Conservation (phyloP, 2,329 filamentous ascomycete genomes). For the Aspergillus tamarii region DNA sequence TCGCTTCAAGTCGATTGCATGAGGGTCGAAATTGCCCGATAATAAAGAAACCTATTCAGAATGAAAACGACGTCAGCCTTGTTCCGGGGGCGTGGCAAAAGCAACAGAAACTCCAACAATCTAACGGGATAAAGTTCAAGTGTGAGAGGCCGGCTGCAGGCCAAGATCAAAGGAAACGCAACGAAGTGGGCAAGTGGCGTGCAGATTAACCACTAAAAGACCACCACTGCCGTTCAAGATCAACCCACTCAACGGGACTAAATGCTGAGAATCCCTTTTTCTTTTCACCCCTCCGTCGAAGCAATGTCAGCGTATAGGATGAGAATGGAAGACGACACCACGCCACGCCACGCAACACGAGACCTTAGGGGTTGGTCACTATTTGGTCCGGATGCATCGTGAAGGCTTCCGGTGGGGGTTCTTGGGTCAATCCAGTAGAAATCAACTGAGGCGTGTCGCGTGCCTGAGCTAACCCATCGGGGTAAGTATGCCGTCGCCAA, state of each 20-base stretch:
- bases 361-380: slow-evolving; percentile 6
- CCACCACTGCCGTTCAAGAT: slow-evolving; percentile 1
- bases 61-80: slow-evolving; percentile 3
- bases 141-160: background rate
- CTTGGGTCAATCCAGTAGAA: slow-evolving; percentile 7
- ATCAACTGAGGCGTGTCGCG: slow-evolving; percentile 7
- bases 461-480: slow-evolving; percentile 16
- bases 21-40: background rate
- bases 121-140: slow-evolving; percentile 11
- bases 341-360: slow-evolving; percentile 14
- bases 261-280: background rate
- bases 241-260: background rate
- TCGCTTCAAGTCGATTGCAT: background rate
- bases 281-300: background rate
- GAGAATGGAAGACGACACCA: background rate
- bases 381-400: slow-evolving; percentile 19
- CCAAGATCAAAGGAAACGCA: slow-evolving; percentile 10
- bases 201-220: slow-evolving; percentile 1
- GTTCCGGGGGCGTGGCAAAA: slow-evolving; percentile 9
- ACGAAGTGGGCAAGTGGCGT: slow-evolving; percentile 17
- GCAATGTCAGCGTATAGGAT: background rate
- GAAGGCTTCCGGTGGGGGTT: slow-evolving; percentile 10
- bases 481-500: slow-evolving; percentile 12
- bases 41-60: background rate
- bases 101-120: slow-evolving; percentile 10